Evolutionary conservation across 2,329 filamentous ascomycete species (phyloP), one percentile per base, ranked within the genome.

Genomic region (Fusarium mundagurra): DNA sequence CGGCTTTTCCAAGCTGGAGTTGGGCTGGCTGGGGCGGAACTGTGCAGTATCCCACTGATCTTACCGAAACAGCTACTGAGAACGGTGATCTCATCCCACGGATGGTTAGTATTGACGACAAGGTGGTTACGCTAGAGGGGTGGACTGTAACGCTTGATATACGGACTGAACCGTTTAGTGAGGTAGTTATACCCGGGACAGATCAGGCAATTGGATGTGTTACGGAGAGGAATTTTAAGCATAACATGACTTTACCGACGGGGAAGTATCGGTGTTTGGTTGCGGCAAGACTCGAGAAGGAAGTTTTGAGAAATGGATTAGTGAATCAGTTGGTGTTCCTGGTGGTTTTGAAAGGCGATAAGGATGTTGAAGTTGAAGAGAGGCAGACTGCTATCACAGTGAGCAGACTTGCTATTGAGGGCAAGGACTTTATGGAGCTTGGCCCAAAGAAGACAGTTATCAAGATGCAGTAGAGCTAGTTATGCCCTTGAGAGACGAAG

Each of bases 181-280:
- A 60, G 24, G 44, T 60, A 8, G 22, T 60, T 4, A 17, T 60
- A 16, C 44, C 57, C 0, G 57, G 44, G 3, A 51, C 57, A 11
- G 57, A 60, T 39, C 44, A 24, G 22, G 57, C 57, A 6, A 51
- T 60, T 5, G 57, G 44, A 39, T 60, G 57, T 39, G 34, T 60
- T 24, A 60, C 44, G 6, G 57, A 60, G 22, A 51, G 57, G 39
- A 60, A 60, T 4, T 51, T 60, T 3, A 51, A 60, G 20, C 57
- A 60, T 20, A 60, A 60, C 2, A 60, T 36, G 33, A 60, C 57
- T 31, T 51, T 60, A 2, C 57, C 43, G 2, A 31, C 44, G 8
- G 44, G 43, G 9, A 60, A 9, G 5, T 60, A 53, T 18, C 33
- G 57, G 2, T 60, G 57, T 20, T 24, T 60, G 1, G 57, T 60